Evolutionary conservation across 192 early-diverging fungal genomes (phyloP), one percentile per base, ranked within the genome.

Genomic region (Entomortierella chlamydospora): DNA sequence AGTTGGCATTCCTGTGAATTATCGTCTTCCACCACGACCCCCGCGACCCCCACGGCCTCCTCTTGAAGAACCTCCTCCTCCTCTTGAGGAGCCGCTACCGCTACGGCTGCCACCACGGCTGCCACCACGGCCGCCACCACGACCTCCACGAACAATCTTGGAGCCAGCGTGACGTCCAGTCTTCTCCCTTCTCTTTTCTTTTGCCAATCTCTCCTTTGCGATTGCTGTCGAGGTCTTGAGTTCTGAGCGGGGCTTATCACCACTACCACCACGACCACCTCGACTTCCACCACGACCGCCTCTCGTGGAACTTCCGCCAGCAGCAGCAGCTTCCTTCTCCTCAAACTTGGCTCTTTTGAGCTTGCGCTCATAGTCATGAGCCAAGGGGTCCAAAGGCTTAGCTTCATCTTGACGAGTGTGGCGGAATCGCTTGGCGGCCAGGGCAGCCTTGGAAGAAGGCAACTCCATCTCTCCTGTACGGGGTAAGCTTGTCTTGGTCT

Each of bases 381-480:
- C 70, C 52, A 91, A 45, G 13, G 91, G 91, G 82, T 94, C 92
- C 68, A 90, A 80, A 1, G 88, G 85, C 62, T 94, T 93, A 39
- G 94, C 89, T 20, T 89, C 86, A 2, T 90, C 90, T 29, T 89
- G 81, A 61, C 86, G 90, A 55, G 88, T 95, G 81, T 99, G 95
- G 28, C 91, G 86, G 87, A 91, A 99, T 30, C 87, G 64, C 30
- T 89, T 88, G 17, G 72, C 83, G 0, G 84, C 74, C 31, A 88
- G 70, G 28, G 82, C 68, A 34, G 81, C 81, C 2, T 77, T 84
- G 4, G 85, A 72, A 5, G 84, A 71, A 6, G 74, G 81, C 45
- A 97, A 83, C 81, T 99, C 98, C 62, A 83, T 80, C 68, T 99
- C 98, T 61, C 98, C 98, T 15, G 86, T 81, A 17, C 94, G 90